Evolutionary conservation across 176 grass and related monocot species (phyloP), one percentile per base, ranked within the genome.

Genomic region (Avena sativa): DNA sequence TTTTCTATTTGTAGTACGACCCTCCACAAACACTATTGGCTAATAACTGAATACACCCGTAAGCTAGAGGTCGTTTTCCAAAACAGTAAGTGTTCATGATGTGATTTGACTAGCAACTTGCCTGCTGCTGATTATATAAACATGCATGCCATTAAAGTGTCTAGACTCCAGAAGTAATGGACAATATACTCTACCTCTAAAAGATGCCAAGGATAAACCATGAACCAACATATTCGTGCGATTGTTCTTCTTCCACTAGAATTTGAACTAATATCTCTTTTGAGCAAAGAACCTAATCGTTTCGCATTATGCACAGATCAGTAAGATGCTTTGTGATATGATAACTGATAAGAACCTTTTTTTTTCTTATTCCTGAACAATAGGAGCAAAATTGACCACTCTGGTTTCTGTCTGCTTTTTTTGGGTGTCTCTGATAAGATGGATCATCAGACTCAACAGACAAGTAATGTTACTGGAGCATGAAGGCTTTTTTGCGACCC

Each of bases 121-220:
- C 5, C 12, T 30, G 14, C 12, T 30, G 14, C 21, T 49, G 23
- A 63, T 43, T 19, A 65, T 68, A 23, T 68, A 10, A 53, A 26
- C 14, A 76, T 43, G 40, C 46, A 48, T 19, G 25, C 15, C 15
- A 53, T 32, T 76, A 5, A 30, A 19, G 25, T 32, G 25, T 32
- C 28, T 28, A 28, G 28, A 28, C 28, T 28, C 3, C 1, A 53
- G 9, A 32, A 32, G 50, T 53, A 53, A 52, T 50, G 48, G 25
- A 43, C 49, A 52, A 53, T 32, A 9, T 19, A 19, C 1, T 51
- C 8, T 32, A 30, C 73, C 2, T 32, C 73, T 28, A 9, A 32
- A 53, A 30, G 73, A 76, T 76, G 26, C 73, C 49, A 30, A 76
- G 73, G 25, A 76, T 76, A 76, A 76, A 76, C 73, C 49, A 76